Conservation (phyloP, 495 filamentous ascomycete genomes). For the Aspergillus diversus region DNA sequence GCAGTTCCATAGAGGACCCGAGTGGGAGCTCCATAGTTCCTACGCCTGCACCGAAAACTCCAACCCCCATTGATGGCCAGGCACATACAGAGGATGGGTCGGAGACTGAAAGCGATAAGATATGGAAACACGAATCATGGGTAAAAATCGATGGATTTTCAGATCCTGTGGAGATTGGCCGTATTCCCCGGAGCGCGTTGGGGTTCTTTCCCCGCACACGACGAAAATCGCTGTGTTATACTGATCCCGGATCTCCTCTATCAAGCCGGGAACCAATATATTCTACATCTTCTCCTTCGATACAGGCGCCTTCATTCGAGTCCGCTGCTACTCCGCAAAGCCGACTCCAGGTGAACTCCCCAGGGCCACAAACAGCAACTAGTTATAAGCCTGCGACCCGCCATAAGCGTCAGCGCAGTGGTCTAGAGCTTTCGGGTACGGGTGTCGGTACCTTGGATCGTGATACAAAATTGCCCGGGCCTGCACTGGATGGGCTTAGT, state of each 20-base stretch:
- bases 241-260: slow-evolving; percentile 42
- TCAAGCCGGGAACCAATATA: slow-evolving; percentile 41
- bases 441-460: slow-evolving; percentile 81
- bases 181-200: slow-evolving; percentile 76
- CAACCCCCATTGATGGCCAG: slow-evolving; percentile 24
- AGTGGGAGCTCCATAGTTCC: slow-evolving; percentile 50
- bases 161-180: slow-evolving; percentile 79
- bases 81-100: slow-evolving; percentile 21
- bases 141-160: slow-evolving; percentile 73
- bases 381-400: slow-evolving; percentile 27
- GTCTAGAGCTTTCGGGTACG: slow-evolving; percentile 65
- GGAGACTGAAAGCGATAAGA: slow-evolving; percentile 51
- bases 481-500: slow-evolving; percentile 79
- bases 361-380: slow-evolving; percentile 23
- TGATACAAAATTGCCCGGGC: slow-evolving; percentile 72
- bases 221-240: slow-evolving; percentile 70
- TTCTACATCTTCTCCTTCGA: slow-evolving; percentile 36
- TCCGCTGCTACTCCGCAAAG: slow-evolving; percentile 21
- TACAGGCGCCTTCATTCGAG: slow-evolving; percentile 32
- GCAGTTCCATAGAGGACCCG: slow-evolving; percentile 36
- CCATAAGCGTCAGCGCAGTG: slow-evolving; percentile 48
- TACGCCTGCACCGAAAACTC: slow-evolving; percentile 25
- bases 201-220: slow-evolving; percentile 92
- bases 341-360: slow-evolving; percentile 27
- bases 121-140: slow-evolving; percentile 88